Conservation (phyloP, 2,329 filamentous ascomycete species). For the Lomentospora prolificans region DNA sequence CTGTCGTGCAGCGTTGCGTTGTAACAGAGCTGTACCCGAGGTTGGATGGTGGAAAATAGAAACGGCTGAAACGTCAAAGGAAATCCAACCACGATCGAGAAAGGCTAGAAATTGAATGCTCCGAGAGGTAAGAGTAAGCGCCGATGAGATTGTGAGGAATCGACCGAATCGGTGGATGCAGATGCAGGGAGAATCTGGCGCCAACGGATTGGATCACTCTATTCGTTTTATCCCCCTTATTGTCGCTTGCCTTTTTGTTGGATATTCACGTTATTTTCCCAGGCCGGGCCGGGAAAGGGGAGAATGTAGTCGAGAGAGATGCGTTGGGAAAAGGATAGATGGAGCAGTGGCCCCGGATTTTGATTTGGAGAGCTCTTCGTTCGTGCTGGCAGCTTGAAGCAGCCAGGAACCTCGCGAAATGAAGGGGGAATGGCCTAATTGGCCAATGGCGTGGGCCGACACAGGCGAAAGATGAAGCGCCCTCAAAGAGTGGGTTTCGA, state of each 20-base stretch:
- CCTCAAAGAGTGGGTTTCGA: not conserved
- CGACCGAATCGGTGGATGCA: not conserved
- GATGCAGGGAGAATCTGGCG: not conserved
- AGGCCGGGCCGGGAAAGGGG: too few relatives aligned
- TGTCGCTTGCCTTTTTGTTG: too few relatives aligned
- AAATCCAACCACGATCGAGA: not conserved
- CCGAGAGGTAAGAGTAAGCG: not conserved
- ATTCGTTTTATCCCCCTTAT: not conserved
- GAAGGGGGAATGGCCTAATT: not conserved
- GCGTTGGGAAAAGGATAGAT: not conserved
- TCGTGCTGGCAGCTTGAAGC: not conserved
- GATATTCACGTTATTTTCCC: too few relatives aligned
- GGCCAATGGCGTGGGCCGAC: slow-evolving; percentile 1
- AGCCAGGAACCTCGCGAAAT: not conserved
- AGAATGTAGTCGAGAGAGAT: too few relatives aligned
- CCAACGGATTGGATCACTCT: not conserved
- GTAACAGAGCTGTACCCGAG: not conserved
- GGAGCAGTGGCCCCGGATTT: not conserved
- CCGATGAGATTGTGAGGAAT: not conserved
- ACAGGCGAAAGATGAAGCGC: not conserved
- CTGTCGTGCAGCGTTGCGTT: slow-evolving; percentile 2
- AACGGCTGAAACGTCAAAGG: not conserved
- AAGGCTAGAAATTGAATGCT: not conserved
- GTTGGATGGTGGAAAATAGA: slow-evolving; percentile 1
- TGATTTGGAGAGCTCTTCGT: not conserved